Base-by-base conservation (phyloP, 257 asterid genomes). In the Fraxinus anomala region DNA sequence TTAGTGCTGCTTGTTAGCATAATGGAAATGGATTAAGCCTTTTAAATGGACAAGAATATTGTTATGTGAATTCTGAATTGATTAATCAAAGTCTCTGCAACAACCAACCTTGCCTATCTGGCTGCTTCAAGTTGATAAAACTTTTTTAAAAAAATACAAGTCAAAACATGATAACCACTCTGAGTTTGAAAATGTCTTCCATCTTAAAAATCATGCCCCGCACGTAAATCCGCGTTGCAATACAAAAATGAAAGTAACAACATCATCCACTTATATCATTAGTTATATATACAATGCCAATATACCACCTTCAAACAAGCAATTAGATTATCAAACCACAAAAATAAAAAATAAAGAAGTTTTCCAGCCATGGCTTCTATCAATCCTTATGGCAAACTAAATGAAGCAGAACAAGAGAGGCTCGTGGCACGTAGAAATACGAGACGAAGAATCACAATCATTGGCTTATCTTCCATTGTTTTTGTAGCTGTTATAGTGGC, bases 401-500 rank as follows among this genome's bases (percentile, higher is more conserved):
- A 65, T 44, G 89, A 87, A 71, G 82, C 83, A 23, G 86, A 83
- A 39, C 83, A 83, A 37, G 89, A 81, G 66, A 83, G 84, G 85
- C 83, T 81, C 12, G 63, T 75, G 79, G 86, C 86, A 7, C 86
- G 86, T 69, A 66, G 82, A 51, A 85, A 77, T 49, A 70, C 91
- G 3, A 79, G 79, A 49, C 85, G 74, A 71, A 83, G 91, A 77
- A 75, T 85, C 39, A 51, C 76, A 17, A 85, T 85, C 31, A 87
- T 87, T 6, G 80, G 14, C 70, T 0, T 87, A 26, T 87, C 91
- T 0, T 85, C 85, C 54, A 16, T 87, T 31, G 76, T 93, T 68
- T 92, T 93, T 30, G 91, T 87, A 4, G 86, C 87, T 3, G 86
- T 90, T 3, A 74, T 89, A 0, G 86, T 88, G 0, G 96, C 86